Percentiles rank a stretch among this genome's conserved stretches.
These are phyloP conservation scores for Durio zibethinus DNA, from an alignment of 345 rosid species.

Conservation along the genomic window DNA sequence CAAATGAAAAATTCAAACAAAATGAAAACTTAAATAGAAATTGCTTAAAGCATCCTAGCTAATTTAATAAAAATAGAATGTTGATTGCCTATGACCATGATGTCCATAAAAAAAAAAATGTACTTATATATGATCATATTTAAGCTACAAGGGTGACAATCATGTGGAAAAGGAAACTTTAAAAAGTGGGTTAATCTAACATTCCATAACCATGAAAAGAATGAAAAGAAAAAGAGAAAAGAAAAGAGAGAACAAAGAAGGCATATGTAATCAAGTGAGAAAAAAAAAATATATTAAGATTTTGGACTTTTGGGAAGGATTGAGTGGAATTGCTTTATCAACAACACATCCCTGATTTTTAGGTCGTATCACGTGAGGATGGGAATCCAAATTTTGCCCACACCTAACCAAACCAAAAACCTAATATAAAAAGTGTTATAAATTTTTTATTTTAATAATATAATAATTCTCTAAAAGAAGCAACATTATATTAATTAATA, in stretches of 20 bases:
- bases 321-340: constrained; percentile 15
- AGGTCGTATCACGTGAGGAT: constrained; percentile 50
- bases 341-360: constrained; percentile 49
- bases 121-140: background rate
- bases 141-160: background rate
- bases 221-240: constrained; percentile 3
- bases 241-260: background rate
- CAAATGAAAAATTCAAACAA: too few relatives aligned
- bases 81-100: background rate
- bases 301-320: constrained; percentile 17
- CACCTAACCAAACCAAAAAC: constrained; percentile 16
- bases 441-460: background rate
- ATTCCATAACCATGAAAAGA: constrained; percentile 30
- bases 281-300: constrained; percentile 3
- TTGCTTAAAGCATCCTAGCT: too few relatives aligned
- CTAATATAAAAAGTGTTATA: background rate
- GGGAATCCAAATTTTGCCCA: constrained; percentile 27
- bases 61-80: too few relatives aligned
- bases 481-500: too few relatives aligned
- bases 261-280: background rate
- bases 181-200: constrained; percentile 19
- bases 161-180: constrained; percentile 6
- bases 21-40: too few relatives aligned
- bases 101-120: background rate
- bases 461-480: too few relatives aligned